Evolutionary conservation across 768 basidiomycete species (phyloP).

Genomic region (Epithele typhae): DNA sequence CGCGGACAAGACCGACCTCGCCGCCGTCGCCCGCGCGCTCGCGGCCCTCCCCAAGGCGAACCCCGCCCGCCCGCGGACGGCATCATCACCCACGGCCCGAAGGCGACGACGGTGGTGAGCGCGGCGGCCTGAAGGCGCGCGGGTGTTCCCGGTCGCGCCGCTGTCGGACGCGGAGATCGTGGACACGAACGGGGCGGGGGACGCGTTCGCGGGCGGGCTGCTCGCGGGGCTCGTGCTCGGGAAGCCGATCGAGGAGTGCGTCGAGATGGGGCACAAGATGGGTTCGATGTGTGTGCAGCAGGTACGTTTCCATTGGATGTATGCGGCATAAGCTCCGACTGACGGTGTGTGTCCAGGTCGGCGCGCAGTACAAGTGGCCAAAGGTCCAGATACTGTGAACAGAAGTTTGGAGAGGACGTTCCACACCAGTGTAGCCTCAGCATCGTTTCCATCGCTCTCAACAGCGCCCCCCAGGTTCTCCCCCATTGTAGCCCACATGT

Average conservation of each 20-base stretch:
- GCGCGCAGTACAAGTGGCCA: conserved; percentile 54
- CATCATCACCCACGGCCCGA: conserved; percentile 86
- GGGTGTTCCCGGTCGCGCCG: conserved; percentile 53
- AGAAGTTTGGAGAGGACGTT: too few species aligned
- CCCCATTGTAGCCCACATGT: conserved; percentile 15
- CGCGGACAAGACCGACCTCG: conserved; percentile 59
- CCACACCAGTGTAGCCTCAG: too few species aligned
- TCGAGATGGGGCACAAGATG: conserved; percentile 84
- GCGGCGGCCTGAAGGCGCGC: conserved; percentile 50
- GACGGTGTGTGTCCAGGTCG: conserved; percentile 35
- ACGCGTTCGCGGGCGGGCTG: conserved; percentile 97
- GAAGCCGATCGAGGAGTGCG: conserved; percentile 69
- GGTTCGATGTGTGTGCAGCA: conserved; percentile 82
- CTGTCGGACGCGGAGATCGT: conserved; percentile 67
- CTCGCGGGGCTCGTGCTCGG: conserved; percentile 79
- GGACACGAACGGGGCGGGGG: conserved; percentile 98
- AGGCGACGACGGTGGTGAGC: conserved; percentile 72
- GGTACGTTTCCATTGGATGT: conserved; percentile 34
- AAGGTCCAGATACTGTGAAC: conserved; percentile 45
- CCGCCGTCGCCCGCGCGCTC: conserved; percentile 67
- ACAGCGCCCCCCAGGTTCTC: conserved; percentile 15
- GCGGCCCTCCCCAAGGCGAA: conserved; percentile 77
- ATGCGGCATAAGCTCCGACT: background rate
- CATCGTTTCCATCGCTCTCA: conserved; percentile 1
- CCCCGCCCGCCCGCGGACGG: conserved; percentile 68